Percentiles rank a stretch among this genome's conserved stretches.
phyloP scores from a whole-genome alignment of 495 filamentous ascomycete genomes.

The Parachaetomium inaequale region DNA sequence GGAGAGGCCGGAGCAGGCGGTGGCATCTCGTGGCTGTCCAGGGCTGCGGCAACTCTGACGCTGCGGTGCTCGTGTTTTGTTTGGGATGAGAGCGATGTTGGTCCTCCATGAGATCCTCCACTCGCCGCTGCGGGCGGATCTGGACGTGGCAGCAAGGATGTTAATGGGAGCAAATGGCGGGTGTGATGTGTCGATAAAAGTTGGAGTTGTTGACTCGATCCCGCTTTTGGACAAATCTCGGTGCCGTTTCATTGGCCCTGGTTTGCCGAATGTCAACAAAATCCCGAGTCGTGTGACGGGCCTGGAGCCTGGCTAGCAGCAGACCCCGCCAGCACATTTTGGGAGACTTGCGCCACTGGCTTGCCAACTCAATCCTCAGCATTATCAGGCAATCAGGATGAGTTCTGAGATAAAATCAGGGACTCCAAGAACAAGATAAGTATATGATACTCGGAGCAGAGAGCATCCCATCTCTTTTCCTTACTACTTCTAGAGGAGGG shows the following conservation, averaged over 20 bases:
- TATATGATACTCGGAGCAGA: no score
- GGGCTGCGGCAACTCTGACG: slow-evolving; percentile 25
- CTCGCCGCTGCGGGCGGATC: neutral
- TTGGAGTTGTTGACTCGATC: neutral
- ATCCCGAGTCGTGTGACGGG: no score
- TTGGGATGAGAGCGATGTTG: slow-evolving; percentile 5
- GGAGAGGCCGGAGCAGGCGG: slow-evolving; percentile 52
- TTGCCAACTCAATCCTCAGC: no score
- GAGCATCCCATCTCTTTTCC: no score
- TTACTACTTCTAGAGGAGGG: neutral
- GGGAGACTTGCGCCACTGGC: no score
- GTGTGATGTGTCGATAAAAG: neutral
- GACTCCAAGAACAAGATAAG: no score
- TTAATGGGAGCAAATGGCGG: neutral
- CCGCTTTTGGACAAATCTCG: neutral
- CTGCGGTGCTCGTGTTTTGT: neutral
- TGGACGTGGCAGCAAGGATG: neutral
- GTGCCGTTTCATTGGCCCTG: no score
- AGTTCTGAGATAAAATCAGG: no score
- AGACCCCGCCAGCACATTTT: neutral
- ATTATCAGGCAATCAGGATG: no score
- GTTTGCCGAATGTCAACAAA: neutral
- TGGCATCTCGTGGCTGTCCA: slow-evolving; percentile 58
- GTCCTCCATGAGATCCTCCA: neutral
- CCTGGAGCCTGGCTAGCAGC: no score